Base-by-base conservation (phyloP, 169 alveolate species). In the Plasmodium gonderi region DNA sequence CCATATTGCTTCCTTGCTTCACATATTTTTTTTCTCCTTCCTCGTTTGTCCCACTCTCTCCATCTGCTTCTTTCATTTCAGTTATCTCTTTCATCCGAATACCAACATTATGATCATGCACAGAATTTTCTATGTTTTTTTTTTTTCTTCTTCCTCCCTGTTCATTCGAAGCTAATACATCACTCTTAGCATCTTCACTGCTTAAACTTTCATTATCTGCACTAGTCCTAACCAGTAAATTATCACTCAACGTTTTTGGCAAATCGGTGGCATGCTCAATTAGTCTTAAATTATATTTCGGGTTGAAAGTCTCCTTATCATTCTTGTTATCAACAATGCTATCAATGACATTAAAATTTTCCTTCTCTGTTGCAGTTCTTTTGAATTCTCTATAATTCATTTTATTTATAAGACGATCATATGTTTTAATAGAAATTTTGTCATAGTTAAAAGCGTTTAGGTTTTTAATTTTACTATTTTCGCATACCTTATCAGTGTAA, bases 211-310 rank as follows among this genome's bases (percentile, higher is more conserved):
- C 72, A 12, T 74, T 54, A 5, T 51, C 67, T 40, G 23, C 51
- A 83, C 40, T 83, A 45, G 67, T 76, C 68, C 14, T 87, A 20
- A 87, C 42, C 2, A 87, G 78, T 11, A 60, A 42, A 42, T 87
- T 77, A 36, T 87, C 93, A 60, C 93, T 87, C 31, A 87, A 76
- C 0, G 93, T 87, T 75, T 87, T 87, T 0, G 93, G 93, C 1
- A 87, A 38, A 87, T 87, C 76, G 7, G 93, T 87, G 2, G 96
- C 95, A 77, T 93, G 96, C 76, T 95, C 97, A 40, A 95, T 91
- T 51, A 95, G 75, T 38, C 95, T 78, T 42, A 95, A 77, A 81
- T 95, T 91, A 80, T 83, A 72, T 69, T 90, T 95, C 0, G 97
- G 97, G 82, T 95, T 64, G 67, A 77, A 77, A 0, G 72, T 78